Conservation (phyloP, 2,329 filamentous ascomycete genomes). For the Sporothrix brasiliensis region DNA sequence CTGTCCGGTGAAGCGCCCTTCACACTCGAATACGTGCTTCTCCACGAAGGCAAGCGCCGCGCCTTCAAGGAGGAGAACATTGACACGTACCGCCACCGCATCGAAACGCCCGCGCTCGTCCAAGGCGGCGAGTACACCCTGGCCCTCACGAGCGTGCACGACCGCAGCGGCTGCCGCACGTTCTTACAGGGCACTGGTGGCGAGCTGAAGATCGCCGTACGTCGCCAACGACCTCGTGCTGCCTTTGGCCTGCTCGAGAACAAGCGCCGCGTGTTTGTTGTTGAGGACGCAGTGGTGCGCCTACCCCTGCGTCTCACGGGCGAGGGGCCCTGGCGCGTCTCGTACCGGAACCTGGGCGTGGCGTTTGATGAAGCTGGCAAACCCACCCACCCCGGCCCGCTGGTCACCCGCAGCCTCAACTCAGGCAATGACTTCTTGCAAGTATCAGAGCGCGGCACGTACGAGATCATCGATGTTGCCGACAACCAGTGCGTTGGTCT, state of each 20-base stretch:
- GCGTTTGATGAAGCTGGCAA: constrained; percentile 39
- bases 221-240: constrained; percentile 83
- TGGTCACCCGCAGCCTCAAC: constrained; percentile 54
- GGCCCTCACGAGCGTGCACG: constrained; percentile 81
- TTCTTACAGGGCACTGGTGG: constrained; percentile 67
- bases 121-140: constrained; percentile 90
- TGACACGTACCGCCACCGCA: constrained; percentile 63
- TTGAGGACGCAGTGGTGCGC: constrained; percentile 73
- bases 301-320: constrained; percentile 85
- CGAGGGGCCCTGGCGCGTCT: constrained; percentile 79
- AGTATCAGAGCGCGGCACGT: constrained; percentile 70
- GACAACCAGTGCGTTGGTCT: constrained; percentile 82
- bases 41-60: constrained; percentile 83
- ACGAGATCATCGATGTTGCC: constrained; percentile 74
- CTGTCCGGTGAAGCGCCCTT: constrained; percentile 85
- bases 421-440: constrained; percentile 68
- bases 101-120: constrained; percentile 72
- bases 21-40: constrained; percentile 86
- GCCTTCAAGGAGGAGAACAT: constrained; percentile 69
- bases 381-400: constrained; percentile 42
- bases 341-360: constrained; percentile 66
- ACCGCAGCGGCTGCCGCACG: constrained; percentile 83
- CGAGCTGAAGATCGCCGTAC: constrained; percentile 80
- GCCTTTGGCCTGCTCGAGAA: constrained; percentile 85
- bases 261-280: constrained; percentile 70